phyloP scores from a whole-genome alignment of 305 asterid species.

The Fraxinus ornus region DNA sequence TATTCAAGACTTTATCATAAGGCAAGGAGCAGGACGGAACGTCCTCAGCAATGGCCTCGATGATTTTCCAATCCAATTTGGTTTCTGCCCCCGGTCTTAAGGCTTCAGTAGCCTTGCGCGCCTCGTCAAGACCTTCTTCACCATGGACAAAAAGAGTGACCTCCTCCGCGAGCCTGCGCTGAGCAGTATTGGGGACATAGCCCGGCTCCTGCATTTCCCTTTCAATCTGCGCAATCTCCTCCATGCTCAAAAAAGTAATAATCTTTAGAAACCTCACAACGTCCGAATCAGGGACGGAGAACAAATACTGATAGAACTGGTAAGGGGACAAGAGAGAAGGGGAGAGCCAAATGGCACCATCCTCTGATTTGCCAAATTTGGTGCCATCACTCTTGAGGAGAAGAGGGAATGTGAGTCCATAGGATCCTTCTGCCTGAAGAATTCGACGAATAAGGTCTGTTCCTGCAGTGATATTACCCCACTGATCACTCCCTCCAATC shows the following conservation, averaged over 20 bases:
- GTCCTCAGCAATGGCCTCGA: constrained; percentile 74
- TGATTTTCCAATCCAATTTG: constrained; percentile 63
- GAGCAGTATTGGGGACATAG: constrained; percentile 72
- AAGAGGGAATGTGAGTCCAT: constrained; percentile 80
- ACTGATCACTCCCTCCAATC: constrained; percentile 92
- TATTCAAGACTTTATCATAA: constrained; percentile 49
- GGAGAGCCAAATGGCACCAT: constrained; percentile 83
- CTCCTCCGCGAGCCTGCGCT: constrained; percentile 87
- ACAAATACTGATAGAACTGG: constrained; percentile 74
- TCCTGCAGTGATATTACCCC: constrained; percentile 95
- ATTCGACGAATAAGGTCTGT: constrained; percentile 80
- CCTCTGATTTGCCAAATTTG: constrained; percentile 93
- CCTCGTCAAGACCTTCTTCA: constrained; percentile 67
- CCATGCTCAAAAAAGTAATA: constrained; percentile 67
- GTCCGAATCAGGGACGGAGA: constrained; percentile 65
- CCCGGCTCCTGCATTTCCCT: constrained; percentile 50
- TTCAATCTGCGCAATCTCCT: constrained; percentile 56
- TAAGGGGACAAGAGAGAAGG: constrained; percentile 70
- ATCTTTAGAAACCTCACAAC: constrained; percentile 71
- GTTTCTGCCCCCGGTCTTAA: constrained; percentile 78
- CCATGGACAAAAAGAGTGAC: constrained; percentile 92
- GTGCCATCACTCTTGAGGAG: constrained; percentile 88
- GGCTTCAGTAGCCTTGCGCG: constrained; percentile 78
- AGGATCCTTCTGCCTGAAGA: constrained; percentile 52
- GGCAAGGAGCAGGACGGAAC: constrained; percentile 64